phyloP scores from a whole-genome alignment of 345 rosid species.

The Euphorbia pulcherrima region DNA sequence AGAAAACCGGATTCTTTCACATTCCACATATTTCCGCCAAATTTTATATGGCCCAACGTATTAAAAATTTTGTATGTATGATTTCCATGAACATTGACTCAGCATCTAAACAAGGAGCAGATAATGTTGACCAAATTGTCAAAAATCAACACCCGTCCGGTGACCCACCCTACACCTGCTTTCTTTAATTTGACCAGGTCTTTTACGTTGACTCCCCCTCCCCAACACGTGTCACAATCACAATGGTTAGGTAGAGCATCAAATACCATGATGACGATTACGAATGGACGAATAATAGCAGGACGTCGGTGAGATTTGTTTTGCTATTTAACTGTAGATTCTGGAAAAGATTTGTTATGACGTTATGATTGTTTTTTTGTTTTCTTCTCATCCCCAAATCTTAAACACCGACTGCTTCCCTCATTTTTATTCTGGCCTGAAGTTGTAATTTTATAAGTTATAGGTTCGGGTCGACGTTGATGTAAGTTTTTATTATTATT shows the following conservation, averaged over 20 bases:
- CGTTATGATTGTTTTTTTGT: neutral
- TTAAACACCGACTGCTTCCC: no score
- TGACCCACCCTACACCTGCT: neutral
- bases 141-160: conserved; percentile 10
- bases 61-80: no score
- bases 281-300: neutral
- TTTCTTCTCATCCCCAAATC: no score
- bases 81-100: neutral
- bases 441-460: no score
- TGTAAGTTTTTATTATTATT: no score
- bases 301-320: neutral
- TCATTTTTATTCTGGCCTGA: no score
- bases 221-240: neutral
- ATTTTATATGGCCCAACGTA: no score
- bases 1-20: no score
- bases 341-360: neutral
- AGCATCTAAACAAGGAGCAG: neutral
- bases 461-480: no score
- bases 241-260: neutral
- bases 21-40: no score
- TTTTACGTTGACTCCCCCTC: neutral
- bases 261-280: neutral
- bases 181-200: conserved; percentile 16
- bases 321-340: neutral
- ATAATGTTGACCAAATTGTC: conserved; percentile 13